These are phyloP conservation scores for Coccomyxa sp. DNA, from an alignment of 139 green algal genomes.

Conservation along the genomic window DNA sequence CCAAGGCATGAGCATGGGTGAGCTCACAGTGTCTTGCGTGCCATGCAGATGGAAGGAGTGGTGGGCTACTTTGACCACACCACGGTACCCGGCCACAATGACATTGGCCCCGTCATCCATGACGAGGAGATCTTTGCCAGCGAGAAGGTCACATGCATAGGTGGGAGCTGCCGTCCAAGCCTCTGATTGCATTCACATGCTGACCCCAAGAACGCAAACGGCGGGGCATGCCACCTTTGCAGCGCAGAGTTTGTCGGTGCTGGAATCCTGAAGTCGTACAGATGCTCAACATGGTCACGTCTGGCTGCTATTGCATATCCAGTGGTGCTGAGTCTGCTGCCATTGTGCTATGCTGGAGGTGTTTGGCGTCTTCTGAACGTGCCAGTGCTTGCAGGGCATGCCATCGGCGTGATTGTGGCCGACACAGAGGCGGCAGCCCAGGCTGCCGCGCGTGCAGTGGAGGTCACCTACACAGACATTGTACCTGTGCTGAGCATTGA, in stretches of 20 bases:
- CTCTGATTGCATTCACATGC: background rate
- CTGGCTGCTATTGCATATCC: conserved; percentile 1
- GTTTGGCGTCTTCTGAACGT: too few species aligned
- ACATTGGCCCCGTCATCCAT: conserved; percentile 73
- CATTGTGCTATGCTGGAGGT: too few species aligned
- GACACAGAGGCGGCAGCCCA: conserved; percentile 66
- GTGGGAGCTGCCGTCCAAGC: conserved; percentile 51
- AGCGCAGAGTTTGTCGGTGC: conserved; percentile 3
- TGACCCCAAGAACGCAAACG: too few species aligned
- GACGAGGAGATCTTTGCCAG: conserved; percentile 93
- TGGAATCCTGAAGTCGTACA: too few species aligned
- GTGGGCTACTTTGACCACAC: conserved; percentile 54
- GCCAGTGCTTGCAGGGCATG: conserved; percentile 19
- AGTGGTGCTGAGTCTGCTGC: conserved; percentile 17
- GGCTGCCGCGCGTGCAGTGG: conserved; percentile 62
- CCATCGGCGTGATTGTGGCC: conserved; percentile 86
- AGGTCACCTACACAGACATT: conserved; percentile 87
- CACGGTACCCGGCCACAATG: conserved; percentile 77
- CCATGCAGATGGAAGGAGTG: conserved; percentile 45
- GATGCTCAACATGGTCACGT: background rate
- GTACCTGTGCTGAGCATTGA: conserved; percentile 82
- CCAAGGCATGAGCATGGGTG: conserved; percentile 9
- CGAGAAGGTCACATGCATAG: conserved; percentile 79
- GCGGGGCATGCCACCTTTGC: too few species aligned
- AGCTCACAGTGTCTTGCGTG: background rate